Evolutionary conservation across 1,139 yeast species (phyloP).

Genomic region (Starmera stellimalicola): DNA sequence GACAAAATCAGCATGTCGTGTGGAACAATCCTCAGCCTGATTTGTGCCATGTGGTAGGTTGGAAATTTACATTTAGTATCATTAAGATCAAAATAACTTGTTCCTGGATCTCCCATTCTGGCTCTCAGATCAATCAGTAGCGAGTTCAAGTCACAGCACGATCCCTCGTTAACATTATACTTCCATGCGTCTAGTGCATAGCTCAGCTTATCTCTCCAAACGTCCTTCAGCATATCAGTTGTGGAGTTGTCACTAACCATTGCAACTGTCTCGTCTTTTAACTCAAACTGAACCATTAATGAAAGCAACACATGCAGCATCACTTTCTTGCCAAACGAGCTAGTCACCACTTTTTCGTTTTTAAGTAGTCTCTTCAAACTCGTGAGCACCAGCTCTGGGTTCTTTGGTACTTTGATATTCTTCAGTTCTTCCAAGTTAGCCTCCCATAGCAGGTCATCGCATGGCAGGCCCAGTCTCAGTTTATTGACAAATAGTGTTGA

Average conservation of each 20-base stretch:
- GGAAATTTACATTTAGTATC: slow-evolving; percentile 38
- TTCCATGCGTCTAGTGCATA: slow-evolving; percentile 7
- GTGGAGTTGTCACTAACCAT: slow-evolving; percentile 3
- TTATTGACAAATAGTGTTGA: slow-evolving; percentile 57
- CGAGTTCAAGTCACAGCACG: slow-evolving; percentile 4
- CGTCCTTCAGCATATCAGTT: slow-evolving; percentile 23
- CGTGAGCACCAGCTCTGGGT: slow-evolving; percentile 29
- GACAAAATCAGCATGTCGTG: slow-evolving; percentile 60
- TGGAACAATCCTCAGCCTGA: slow-evolving; percentile 53
- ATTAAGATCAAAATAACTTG: slow-evolving; percentile 4
- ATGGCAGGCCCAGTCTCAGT: slow-evolving; percentile 56
- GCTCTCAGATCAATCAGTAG: slow-evolving; percentile 2
- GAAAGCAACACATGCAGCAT: slow-evolving; percentile 53
- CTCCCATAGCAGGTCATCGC: slow-evolving; percentile 63
- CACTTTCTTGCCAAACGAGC: slow-evolving; percentile 46
- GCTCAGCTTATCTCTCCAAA: slow-evolving; percentile 38
- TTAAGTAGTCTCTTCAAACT: slow-evolving; percentile 43
- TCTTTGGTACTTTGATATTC: slow-evolving; percentile 2
- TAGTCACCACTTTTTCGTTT: slow-evolving; percentile 34
- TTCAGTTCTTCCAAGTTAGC: slow-evolving; percentile 10
- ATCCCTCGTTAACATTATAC: slow-evolving; percentile 5
- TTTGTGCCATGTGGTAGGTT: slow-evolving; percentile 53
- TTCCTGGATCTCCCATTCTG: slow-evolving; percentile 1
- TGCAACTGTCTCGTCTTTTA: slow-evolving; percentile 30
- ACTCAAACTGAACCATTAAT: slow-evolving; percentile 55